Evolutionary conservation across 2,329 filamentous ascomycete species (phyloP), one percentile per base, ranked within the genome.

Genomic region (Shiraia bambusicola): DNA sequence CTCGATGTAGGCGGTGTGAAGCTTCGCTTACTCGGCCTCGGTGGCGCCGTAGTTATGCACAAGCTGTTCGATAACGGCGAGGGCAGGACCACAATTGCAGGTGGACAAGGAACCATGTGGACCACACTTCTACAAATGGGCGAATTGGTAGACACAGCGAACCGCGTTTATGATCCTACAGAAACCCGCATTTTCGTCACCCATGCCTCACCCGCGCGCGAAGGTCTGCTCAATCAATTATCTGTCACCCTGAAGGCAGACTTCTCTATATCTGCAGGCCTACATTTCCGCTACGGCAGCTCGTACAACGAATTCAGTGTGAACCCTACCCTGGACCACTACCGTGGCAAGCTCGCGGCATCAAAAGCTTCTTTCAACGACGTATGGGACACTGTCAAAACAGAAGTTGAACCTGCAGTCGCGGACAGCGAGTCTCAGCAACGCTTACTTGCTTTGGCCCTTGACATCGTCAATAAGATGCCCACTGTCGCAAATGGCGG

Each of bases 221-320:
- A 98, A 72, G 93, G 93, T 48, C 88, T 98, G 58, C 75, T 98
- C 52, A 98, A 98, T 71, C 93, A 98, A 75, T 84, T 98, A 12
- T 96, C 93, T 2, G 93, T 98, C 37, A 94, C 90, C 1, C 80
- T 98, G 38, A 98, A 98, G 74, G 91, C 93, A 25, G 93, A 98
- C 68, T 98, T 98, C 72, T 98, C 93, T 16, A 86, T 98, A 63
- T 98, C 93, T 9, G 93, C 93, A 35, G 93, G 93, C 60, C 83
- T 98, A 19, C 93, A 98, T 72, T 98, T 98, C 83, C 82, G 93
- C 53, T 98, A 98, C 58, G 93, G 94, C 52, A 97, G 92, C 70
- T 98, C 94, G 1, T 98, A 98, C 79, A 98, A 98, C 72, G 94
- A 98, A 69, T 98, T 98, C 73, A 96, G 91, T 52, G 93, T 98